A percentile compares a stretch with the other conserved stretches of the same genome.
These are phyloP conservation scores for Rhytidhysteron rufulum DNA, from an alignment of 2,329 filamentous ascomycete genomes.

Conservation along the genomic window DNA sequence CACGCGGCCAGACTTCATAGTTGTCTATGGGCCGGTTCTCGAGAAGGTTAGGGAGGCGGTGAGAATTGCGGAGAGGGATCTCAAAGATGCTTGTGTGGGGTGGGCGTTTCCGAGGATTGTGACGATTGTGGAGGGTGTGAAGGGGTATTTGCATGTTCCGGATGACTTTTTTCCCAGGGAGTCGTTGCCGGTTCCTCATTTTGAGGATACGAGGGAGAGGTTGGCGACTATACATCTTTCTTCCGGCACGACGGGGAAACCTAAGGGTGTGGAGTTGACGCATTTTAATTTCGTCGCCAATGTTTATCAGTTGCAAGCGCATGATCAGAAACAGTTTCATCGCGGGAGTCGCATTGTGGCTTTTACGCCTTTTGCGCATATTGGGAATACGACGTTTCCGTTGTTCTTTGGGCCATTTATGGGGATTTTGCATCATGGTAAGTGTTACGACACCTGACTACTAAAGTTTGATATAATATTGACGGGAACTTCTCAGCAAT, in stretches of 20 bases:
- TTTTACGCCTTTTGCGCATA: constrained; percentile 45
- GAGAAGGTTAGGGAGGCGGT: constrained; percentile 11
- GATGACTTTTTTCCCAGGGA: constrained; percentile 7
- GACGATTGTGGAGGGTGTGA: constrained; percentile 22
- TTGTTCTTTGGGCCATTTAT: constrained; percentile 44
- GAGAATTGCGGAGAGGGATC: constrained; percentile 7
- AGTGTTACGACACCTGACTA: constrained; percentile 34
- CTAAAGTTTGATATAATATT: not conserved
- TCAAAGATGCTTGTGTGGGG: constrained; percentile 17
- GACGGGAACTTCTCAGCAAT: constrained; percentile 45
- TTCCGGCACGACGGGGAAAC: constrained; percentile 15
- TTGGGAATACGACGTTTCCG: constrained; percentile 43
- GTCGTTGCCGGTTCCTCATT: constrained; percentile 9
- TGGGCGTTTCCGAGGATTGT: constrained; percentile 36
- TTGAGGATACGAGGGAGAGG: constrained; percentile 10
- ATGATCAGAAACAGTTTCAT: constrained; percentile 10
- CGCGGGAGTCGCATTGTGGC: constrained; percentile 29
- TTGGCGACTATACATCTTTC: constrained; percentile 15
- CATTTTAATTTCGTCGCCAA: constrained; percentile 24
- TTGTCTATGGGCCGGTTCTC: constrained; percentile 34
- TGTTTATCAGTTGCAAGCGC: constrained; percentile 15
- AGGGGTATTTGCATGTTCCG: constrained; percentile 9
- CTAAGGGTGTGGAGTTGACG: constrained; percentile 18
- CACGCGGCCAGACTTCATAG: constrained; percentile 39
- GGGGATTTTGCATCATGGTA: constrained; percentile 44